Base-by-base conservation (phyloP, 257 asterid species). In the Forsythia viridissima region DNA sequence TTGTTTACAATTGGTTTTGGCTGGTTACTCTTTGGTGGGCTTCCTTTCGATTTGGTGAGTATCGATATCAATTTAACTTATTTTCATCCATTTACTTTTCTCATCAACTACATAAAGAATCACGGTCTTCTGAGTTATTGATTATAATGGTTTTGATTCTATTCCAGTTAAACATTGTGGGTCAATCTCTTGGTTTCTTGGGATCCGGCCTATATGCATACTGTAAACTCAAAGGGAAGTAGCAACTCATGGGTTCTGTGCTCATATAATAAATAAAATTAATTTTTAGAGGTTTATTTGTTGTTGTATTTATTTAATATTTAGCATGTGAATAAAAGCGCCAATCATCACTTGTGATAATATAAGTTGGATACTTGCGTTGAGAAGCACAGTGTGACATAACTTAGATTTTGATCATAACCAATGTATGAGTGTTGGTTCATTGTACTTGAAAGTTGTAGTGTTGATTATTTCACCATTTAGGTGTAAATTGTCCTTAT, bases 201-300 rank as follows among this genome's bases (percentile, higher is more conserved):
- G 84, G 84, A 61, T 81, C 84, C 51, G 65, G 74, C 48, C n/a
- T 76, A 36, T 81, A 76, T 71, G 84, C 77, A 30, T 81, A 71
- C 16, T 81, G 73, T 40, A 76, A 76, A 44, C 74, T 76, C n/a
- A 76, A 71, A 70, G 77, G 81, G 42, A 70, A 76, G 41, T 76
- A 80, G 71, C 34, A 30, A 30, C 34, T 30, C 34, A 0, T 30
- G 34, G 34, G 34, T 30, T 30, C 34, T 30, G 34, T 1, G 34
- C 34, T 30, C 34, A 30, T 30, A 30, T 30, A 30, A 30, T 30
- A 30, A 30, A 30, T 30, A 30, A 30, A 30, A 30, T 30, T 30
- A 30, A 30, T 30, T 30, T 30, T 30, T 30, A 30, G 34, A 30
- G 34, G 1, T 30, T 30, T 30, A 30, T 30, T 30, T 30, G 24